Evolutionary conservation across 805 yeast genomes (phyloP).

Genomic region (Kodamaea sagamina): DNA sequence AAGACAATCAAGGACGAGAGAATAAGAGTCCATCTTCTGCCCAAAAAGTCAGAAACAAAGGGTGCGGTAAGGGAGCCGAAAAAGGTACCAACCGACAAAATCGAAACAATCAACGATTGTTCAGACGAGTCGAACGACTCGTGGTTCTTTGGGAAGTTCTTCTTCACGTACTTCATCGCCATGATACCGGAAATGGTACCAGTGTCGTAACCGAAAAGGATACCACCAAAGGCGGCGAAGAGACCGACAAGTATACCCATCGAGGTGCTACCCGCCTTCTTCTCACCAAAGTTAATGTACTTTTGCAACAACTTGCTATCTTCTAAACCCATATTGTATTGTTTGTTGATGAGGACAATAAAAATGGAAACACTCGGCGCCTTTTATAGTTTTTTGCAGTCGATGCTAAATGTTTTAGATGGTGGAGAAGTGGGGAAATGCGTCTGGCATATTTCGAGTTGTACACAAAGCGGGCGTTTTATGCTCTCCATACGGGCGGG

Average conservation of each 20-base stretch:
- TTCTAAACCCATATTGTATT: conserved; percentile 39
- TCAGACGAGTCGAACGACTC: conserved; percentile 22
- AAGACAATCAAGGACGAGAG: conserved; percentile 35
- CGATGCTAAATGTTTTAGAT: background rate
- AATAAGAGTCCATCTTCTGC: conserved; percentile 42
- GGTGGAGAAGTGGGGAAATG: conserved; percentile 1
- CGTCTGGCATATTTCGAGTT: no score
- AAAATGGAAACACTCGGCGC: background rate
- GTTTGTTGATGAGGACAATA: conserved; percentile 10
- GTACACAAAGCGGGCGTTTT: no score
- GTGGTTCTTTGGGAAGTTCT: conserved; percentile 24
- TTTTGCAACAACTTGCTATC: conserved; percentile 32
- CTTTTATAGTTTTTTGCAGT: conserved; percentile 8
- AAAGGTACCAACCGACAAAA: conserved; percentile 45
- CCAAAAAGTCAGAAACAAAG: conserved; percentile 37
- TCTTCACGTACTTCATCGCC: conserved; percentile 40
- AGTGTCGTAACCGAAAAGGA: conserved; percentile 45
- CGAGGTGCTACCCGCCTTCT: conserved; percentile 45
- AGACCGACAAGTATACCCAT: conserved; percentile 44
- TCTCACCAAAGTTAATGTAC: conserved; percentile 47
- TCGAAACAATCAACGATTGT: conserved; percentile 29
- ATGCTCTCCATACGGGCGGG: no score
- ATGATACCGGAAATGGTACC: conserved; percentile 46
- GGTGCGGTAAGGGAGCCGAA: conserved; percentile 43
- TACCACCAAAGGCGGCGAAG: conserved; percentile 45